Evolutionary conservation across 306 rosid species (phyloP).

Genomic region (Prunus dulcis): DNA sequence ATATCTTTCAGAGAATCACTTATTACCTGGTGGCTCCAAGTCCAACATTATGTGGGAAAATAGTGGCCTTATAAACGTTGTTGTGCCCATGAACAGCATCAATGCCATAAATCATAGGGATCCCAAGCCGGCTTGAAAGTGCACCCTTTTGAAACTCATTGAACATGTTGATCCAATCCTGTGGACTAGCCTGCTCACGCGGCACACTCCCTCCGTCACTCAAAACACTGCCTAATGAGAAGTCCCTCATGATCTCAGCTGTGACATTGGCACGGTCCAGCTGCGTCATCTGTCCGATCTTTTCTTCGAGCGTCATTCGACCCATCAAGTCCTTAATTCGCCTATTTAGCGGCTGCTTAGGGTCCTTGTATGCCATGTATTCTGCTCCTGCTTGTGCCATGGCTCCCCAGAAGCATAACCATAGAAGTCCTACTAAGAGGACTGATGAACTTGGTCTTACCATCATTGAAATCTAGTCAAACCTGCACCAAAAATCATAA

Average conservation of each 20-base stretch:
- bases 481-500: not conserved
- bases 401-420: not conserved
- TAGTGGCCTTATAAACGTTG: too few species aligned
- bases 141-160: too few species aligned
- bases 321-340: slow-evolving; percentile 21
- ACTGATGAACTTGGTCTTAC: not conserved
- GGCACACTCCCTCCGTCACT: slow-evolving; percentile 16
- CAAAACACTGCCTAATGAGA: slow-evolving; percentile 18
- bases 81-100: too few species aligned
- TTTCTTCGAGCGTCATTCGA: slow-evolving; percentile 24
- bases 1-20: too few species aligned
- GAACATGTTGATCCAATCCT: too few species aligned
- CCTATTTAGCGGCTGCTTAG: not conserved
- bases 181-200: too few species aligned
- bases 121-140: too few species aligned
- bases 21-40: not conserved
- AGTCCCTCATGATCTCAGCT: slow-evolving; percentile 11
- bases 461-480: not conserved
- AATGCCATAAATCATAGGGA: too few species aligned
- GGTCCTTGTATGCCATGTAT: slow-evolving; percentile 20
- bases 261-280: slow-evolving; percentile 10
- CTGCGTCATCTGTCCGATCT: slow-evolving; percentile 26
- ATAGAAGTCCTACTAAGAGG: not conserved
- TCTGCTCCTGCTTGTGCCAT: not conserved
- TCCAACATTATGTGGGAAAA: too few species aligned